Evolutionary conservation across 805 yeast genomes (phyloP).

Genomic region (Yamadazyma ubonensis): DNA sequence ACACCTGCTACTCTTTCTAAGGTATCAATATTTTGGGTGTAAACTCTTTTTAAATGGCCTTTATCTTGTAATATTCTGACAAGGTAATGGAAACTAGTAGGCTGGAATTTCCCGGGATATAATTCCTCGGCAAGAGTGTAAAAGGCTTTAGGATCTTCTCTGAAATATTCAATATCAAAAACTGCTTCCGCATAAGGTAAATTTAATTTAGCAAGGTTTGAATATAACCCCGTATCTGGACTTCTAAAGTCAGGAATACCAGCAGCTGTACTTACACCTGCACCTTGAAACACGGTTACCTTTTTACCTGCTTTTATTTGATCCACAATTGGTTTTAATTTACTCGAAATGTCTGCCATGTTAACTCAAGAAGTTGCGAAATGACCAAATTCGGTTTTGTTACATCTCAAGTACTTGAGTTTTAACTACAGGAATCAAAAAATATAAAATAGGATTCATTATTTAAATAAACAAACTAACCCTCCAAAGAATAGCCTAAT

Average conservation of each 20-base stretch:
- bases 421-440: too few relatives aligned
- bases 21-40: constrained; percentile 93
- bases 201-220: constrained; percentile 69
- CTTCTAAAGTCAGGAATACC: constrained; percentile 96
- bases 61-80: constrained; percentile 67
- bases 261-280: constrained; percentile 90
- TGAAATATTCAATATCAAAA: constrained; percentile 82
- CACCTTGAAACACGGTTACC: constrained; percentile 77
- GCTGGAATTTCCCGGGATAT: constrained; percentile 83
- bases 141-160: constrained; percentile 76
- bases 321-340: constrained; percentile 29
- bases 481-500: constrained; percentile 41
- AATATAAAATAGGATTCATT: neutral
- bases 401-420: too few relatives aligned
- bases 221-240: constrained; percentile 85
- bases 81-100: constrained; percentile 79
- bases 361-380: constrained; percentile 2
- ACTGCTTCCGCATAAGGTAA: constrained; percentile 95
- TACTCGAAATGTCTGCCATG: constrained; percentile 10
- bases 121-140: constrained; percentile 80
- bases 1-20: constrained; percentile 85
- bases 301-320: constrained; percentile 36
- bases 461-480: constrained; percentile 16
- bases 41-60: constrained; percentile 62
- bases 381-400: too few relatives aligned